These are phyloP conservation scores for Globisporangium sylvaticum DNA, from an alignment of 352 stramenopile genomes.

Conservation along the genomic window DNA sequence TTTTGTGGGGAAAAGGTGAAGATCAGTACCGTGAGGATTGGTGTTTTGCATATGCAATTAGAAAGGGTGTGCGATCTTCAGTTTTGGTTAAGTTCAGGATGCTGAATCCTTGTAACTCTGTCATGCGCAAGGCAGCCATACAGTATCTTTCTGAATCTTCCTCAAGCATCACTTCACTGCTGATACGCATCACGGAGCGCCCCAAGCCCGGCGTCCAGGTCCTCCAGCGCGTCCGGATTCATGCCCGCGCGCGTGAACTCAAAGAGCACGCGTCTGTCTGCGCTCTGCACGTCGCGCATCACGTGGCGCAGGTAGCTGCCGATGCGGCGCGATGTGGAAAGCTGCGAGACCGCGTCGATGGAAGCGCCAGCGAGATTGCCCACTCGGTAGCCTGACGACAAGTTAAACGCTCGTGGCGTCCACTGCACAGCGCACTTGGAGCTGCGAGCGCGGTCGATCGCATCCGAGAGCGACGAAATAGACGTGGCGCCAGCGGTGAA, in stretches of 20 bases:
- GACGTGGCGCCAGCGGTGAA: conserved; percentile 25
- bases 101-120: not conserved
- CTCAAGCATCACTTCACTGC: conserved; percentile 1
- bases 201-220: conserved; percentile 48
- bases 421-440: conserved; percentile 37
- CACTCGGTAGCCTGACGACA: conserved; percentile 12
- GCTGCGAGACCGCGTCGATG: conserved; percentile 42
- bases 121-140: not conserved
- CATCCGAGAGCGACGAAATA: conserved; percentile 15
- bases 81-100: not conserved
- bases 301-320: conserved; percentile 44
- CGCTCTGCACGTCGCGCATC: conserved; percentile 28
- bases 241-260: conserved; percentile 75
- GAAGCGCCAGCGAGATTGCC: conserved; percentile 16
- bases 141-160: not conserved
- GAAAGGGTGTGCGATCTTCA: not conserved
- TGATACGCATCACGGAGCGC: conserved; percentile 42
- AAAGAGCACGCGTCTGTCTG: conserved; percentile 61
- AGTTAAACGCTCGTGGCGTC: conserved; percentile 17
- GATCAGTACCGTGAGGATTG: not conserved
- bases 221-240: conserved; percentile 60
- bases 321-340: conserved; percentile 38
- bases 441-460: conserved; percentile 29
- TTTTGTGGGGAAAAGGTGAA: not conserved
- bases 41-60: conserved; percentile 1